Evolutionary conservation across 768 basidiomycete genomes (phyloP).

Genomic region (Lactarius indigo): DNA sequence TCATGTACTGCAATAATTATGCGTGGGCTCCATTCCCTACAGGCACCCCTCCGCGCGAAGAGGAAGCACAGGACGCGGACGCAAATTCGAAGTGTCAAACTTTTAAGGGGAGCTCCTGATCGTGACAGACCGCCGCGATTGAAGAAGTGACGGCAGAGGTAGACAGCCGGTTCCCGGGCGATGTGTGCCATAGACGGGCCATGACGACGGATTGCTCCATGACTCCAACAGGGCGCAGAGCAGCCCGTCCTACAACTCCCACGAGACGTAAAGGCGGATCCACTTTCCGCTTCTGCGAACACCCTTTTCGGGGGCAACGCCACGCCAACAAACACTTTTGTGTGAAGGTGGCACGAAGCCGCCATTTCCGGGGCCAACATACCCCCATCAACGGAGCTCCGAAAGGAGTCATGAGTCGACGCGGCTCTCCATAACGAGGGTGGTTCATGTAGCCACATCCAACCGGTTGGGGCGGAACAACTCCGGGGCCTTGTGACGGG

Average conservation of each 20-base stretch:
- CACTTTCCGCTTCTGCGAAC: not conserved
- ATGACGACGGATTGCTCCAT: not conserved
- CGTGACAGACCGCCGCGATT: not conserved
- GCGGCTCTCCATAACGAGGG: not conserved
- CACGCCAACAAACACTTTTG: not conserved
- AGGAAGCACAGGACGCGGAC: not conserved
- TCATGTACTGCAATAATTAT: not conserved
- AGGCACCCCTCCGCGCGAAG: not conserved
- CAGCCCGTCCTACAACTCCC: not conserved
- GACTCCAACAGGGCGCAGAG: not conserved
- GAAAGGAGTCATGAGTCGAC: not conserved
- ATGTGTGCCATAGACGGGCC: not conserved
- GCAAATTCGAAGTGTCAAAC: not conserved
- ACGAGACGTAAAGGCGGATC: not conserved
- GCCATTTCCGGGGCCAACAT: not conserved
- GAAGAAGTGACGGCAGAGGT: not conserved
- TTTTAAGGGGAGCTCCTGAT: not conserved
- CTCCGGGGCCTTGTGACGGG: too few relatives aligned
- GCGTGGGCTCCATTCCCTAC: not conserved
- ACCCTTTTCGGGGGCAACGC: not conserved
- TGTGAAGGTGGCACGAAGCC: not conserved
- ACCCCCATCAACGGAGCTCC: not conserved
- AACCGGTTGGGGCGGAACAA: not conserved
- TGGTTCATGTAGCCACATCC: not conserved
- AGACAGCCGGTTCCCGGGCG: not conserved